A percentile compares a stretch with the other conserved stretches of the same genome.
These are phyloP conservation scores for Collybia sp. DNA, from an alignment of 768 basidiomycete genomes.

Conservation along the genomic window DNA sequence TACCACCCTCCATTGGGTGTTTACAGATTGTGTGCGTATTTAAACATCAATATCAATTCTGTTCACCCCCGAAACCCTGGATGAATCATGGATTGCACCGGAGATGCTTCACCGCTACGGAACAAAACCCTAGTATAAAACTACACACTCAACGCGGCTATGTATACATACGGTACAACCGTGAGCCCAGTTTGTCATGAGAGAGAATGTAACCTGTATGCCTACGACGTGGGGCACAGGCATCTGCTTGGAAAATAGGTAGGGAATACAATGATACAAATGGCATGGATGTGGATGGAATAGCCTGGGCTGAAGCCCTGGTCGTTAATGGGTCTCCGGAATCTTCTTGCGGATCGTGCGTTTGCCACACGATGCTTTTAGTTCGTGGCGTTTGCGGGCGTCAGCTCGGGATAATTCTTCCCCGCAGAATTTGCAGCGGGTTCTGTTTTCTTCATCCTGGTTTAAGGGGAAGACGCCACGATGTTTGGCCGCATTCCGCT, in stretches of 20 bases:
- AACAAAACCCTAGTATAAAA: too few relatives aligned
- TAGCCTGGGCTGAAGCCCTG: too few relatives aligned
- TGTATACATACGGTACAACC: too few relatives aligned
- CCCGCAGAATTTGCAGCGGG: slow-evolving; percentile 14
- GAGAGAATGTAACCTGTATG: too few relatives aligned
- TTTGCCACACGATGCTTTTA: slow-evolving; percentile 19
- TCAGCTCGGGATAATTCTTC: slow-evolving; percentile 20
- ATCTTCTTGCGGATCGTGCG: slow-evolving; percentile 8
- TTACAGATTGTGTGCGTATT: too few relatives aligned
- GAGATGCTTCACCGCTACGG: too few relatives aligned
- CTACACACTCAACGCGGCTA: too few relatives aligned
- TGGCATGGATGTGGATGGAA: background rate
- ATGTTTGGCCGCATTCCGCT: slow-evolving; percentile 12
- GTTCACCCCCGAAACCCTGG: too few relatives aligned
- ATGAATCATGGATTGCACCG: too few relatives aligned
- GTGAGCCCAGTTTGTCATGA: too few relatives aligned
- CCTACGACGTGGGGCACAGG: background rate
- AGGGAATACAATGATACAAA: background rate
- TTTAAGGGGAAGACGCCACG: background rate
- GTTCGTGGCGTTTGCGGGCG: slow-evolving; percentile 20
- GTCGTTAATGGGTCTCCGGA: background rate
- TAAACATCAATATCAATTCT: too few relatives aligned
- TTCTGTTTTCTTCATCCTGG: slow-evolving; percentile 6
- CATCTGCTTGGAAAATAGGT: background rate
- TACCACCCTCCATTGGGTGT: too few relatives aligned